Evolutionary conservation across 495 filamentous ascomycete genomes (phyloP).

Genomic region (Hypoxylon trugodes): DNA sequence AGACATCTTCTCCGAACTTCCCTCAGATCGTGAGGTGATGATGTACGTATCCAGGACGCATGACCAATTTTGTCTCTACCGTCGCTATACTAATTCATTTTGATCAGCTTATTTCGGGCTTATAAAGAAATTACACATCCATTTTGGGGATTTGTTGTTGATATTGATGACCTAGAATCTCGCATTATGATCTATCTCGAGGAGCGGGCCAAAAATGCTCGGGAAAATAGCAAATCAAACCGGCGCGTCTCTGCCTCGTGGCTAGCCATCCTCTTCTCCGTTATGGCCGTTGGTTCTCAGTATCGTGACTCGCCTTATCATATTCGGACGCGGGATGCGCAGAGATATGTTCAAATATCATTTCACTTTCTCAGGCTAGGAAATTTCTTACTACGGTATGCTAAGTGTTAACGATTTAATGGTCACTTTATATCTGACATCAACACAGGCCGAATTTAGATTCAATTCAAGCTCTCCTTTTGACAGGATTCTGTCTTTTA

Average conservation of each 20-base stretch:
- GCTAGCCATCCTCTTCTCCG: conserved; percentile 80
- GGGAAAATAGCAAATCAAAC: conserved; percentile 56
- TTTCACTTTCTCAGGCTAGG: conserved; percentile 64
- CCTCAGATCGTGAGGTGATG: conserved; percentile 67
- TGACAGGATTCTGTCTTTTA: conserved; percentile 62
- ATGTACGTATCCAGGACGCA: conserved; percentile 49
- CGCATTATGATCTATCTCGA: conserved; percentile 73
- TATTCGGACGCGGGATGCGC: conserved; percentile 60
- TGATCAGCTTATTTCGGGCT: conserved; percentile 68
- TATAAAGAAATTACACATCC: conserved; percentile 82
- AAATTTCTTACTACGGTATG: conserved; percentile 61
- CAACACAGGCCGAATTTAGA: conserved; percentile 59
- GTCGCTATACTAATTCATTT: conserved; percentile 4
- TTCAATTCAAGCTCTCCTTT: conserved; percentile 64
- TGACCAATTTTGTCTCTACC: background rate
- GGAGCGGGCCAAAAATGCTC: conserved; percentile 65
- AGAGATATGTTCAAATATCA: conserved; percentile 63
- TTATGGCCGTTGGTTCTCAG: conserved; percentile 83
- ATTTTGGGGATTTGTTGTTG: conserved; percentile 80
- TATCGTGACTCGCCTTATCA: conserved; percentile 73
- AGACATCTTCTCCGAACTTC: conserved; percentile 74
- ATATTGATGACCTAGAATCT: conserved; percentile 71
- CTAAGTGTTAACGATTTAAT: background rate
- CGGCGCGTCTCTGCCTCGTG: conserved; percentile 69
- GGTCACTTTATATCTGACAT: background rate